A percentile compares a stretch with the other conserved stretches of the same genome.
phyloP scores from a whole-genome alignment of 495 filamentous ascomycete genomes.

The Chaetomium cochliodes region DNA sequence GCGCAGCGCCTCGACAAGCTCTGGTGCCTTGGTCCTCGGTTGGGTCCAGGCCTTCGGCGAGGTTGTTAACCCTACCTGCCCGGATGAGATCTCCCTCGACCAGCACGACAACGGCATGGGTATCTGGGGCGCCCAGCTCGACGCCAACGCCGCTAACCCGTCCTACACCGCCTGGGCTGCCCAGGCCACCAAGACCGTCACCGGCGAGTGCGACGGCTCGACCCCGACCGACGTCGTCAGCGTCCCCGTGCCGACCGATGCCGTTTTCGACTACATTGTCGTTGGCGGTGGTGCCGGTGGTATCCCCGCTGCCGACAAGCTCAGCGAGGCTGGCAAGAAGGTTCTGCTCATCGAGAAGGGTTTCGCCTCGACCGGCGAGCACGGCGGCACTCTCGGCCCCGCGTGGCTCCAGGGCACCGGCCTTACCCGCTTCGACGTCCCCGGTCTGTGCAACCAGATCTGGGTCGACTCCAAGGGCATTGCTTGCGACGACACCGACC shows the following conservation, averaged over 20 bases:
- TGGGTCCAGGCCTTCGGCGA: constrained; percentile 38
- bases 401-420: constrained; percentile 64
- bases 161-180: constrained; percentile 54
- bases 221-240: constrained; percentile 25
- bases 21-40: constrained; percentile 33
- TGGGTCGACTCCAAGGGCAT: constrained; percentile 62
- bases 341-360: constrained; percentile 69
- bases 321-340: constrained; percentile 61
- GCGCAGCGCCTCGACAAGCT: constrained; percentile 28
- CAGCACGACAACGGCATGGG: constrained; percentile 45
- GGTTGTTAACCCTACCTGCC: constrained; percentile 38
- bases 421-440: constrained; percentile 76
- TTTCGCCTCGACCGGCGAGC: constrained; percentile 57
- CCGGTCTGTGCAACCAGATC: constrained; percentile 71
- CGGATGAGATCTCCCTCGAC: constrained; percentile 33
- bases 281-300: constrained; percentile 65
- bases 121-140: constrained; percentile 45
- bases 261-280: constrained; percentile 65
- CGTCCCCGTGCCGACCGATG: constrained; percentile 47
- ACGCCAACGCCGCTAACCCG: constrained; percentile 45
- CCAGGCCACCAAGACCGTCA: constrained; percentile 43
- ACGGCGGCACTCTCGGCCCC: constrained; percentile 58
- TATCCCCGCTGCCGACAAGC: constrained; percentile 62
- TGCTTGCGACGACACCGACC: constrained; percentile 66
- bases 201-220: constrained; percentile 38